phyloP scores from a whole-genome alignment of 2,329 filamentous ascomycete genomes.

The Herpomyces periplanetae region DNA sequence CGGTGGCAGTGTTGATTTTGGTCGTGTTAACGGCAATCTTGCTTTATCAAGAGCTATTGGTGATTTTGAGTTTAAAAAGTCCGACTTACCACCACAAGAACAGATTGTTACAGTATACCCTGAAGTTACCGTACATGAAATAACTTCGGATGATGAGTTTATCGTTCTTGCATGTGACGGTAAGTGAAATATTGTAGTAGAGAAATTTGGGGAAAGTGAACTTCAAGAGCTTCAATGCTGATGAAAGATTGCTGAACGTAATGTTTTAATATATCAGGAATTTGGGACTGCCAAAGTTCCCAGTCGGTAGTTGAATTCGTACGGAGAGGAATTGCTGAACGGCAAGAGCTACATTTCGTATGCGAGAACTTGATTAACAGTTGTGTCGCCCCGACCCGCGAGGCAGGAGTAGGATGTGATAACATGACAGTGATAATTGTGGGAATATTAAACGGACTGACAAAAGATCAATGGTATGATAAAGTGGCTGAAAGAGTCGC shows the following conservation, averaged over 20 bases:
- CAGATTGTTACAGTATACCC: slow-evolving; percentile 94
- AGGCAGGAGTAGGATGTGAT: slow-evolving; percentile 88
- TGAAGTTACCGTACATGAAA: slow-evolving; percentile 62
- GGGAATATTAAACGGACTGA: slow-evolving; percentile 56
- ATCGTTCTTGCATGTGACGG: slow-evolving; percentile 68
- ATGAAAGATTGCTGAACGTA: no score
- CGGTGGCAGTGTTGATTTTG: slow-evolving; percentile 90
- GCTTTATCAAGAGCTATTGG: slow-evolving; percentile 86
- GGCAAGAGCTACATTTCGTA: slow-evolving; percentile 72
- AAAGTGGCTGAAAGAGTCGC: slow-evolving; percentile 72
- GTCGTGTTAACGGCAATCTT: slow-evolving; percentile 87
- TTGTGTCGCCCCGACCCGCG: slow-evolving; percentile 82
- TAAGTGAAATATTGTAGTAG: slow-evolving; percentile 10
- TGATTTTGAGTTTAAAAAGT: slow-evolving; percentile 99
- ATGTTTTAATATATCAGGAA: no score
- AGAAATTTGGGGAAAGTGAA: no score
- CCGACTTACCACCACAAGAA: slow-evolving; percentile 79
- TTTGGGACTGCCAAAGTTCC: slow-evolving; percentile 97
- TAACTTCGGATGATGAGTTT: slow-evolving; percentile 80
- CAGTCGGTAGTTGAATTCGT: slow-evolving; percentile 93
- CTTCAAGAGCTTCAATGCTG: no score
- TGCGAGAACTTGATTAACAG: slow-evolving; percentile 99
- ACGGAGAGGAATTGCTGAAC: slow-evolving; percentile 68
- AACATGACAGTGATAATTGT: slow-evolving; percentile 97
- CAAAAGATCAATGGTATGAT: slow-evolving; percentile 93